phyloP scores from a whole-genome alignment of 805 yeast genomes.

The Metschnikowia hibisci region DNA sequence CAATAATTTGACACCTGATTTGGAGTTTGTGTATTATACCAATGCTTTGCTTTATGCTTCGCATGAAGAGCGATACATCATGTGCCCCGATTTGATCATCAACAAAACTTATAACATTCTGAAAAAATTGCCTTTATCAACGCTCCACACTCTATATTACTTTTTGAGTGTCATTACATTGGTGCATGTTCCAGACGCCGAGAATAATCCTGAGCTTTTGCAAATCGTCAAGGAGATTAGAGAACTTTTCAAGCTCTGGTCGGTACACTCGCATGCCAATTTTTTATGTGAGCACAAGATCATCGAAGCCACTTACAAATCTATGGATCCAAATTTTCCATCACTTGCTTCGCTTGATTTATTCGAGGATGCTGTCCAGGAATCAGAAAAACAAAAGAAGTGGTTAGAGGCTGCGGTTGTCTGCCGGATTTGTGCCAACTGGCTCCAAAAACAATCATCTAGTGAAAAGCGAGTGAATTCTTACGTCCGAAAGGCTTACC shows the following conservation, averaged over 20 bases:
- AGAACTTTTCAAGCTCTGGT: slow-evolving; percentile 31
- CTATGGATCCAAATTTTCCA: slow-evolving; percentile 16
- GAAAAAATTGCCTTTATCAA: slow-evolving; percentile 21
- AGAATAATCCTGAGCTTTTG: slow-evolving; percentile 17
- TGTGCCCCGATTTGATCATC: slow-evolving; percentile 17
- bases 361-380: slow-evolving; percentile 45
- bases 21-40: slow-evolving; percentile 14
- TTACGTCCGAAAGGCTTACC: slow-evolving; percentile 37
- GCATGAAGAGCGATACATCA: slow-evolving; percentile 17
- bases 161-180: slow-evolving; percentile 18
- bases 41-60: slow-evolving; percentile 15
- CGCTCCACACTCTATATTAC: slow-evolving; percentile 23
- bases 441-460: slow-evolving; percentile 26
- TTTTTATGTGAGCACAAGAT: slow-evolving; percentile 37
- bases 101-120: slow-evolving; percentile 17
- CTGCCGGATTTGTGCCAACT: slow-evolving; percentile 40
- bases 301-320: slow-evolving; percentile 28
- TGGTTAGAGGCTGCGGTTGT: slow-evolving; percentile 39
- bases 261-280: slow-evolving; percentile 30
- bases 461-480: slow-evolving; percentile 30
- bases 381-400: slow-evolving; percentile 26
- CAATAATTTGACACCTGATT: slow-evolving; percentile 10
- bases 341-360: slow-evolving; percentile 40
- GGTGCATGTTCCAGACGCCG: slow-evolving; percentile 20
- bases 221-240: slow-evolving; percentile 21